Evolutionary conservation across 2,329 filamentous ascomycete genomes (phyloP), one percentile per base, ranked within the genome.

Genomic region (Colletotrichum chlorophyti): DNA sequence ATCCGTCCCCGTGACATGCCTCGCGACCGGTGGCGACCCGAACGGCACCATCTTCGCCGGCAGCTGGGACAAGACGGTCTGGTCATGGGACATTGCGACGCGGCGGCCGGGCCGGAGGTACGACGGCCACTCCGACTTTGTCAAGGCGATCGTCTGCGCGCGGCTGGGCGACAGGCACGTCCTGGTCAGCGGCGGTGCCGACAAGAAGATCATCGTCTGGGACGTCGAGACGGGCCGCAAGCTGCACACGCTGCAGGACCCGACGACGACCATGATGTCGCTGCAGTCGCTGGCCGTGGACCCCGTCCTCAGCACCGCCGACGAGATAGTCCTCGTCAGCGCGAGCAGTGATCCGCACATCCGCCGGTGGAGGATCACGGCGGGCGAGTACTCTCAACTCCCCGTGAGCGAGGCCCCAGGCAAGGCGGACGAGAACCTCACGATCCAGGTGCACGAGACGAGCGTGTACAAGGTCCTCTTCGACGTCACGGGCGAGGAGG

Each of bases 41-140:
- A 80, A 79, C 59, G 74, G 72, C 47, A 89, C 82, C 1, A 70
- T 97, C 10, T 97, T 92, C 72, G 92, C 92, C 21, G 94, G 93
- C 29, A 95, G 89, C 58, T 99, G 95, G 95, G 94, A 99, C 76
- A 97, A 96, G 76, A 83, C 86, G 17, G 83, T 98, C 57, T 97
- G 93, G 88, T 90, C 89, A 27, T 97, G 92, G 90, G 82, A 91
- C 66, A 76, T 89, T 27, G 76, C 81, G 15, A 85, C 85, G 4
- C 79, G 78, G 38, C 71, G 78, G 26, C 74, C 78, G 1, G 79
- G 77, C n/a, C 81, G 77, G 61, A 87, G 81, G 63, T 93, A 88
- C 65, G 82, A 83, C 57, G 93, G 92, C 5, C 94, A 98, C 72
- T 80, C 84, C 2, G 95, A 99, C 75, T 99, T 99, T 69, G 90